phyloP scores from a whole-genome alignment of 306 rosid species.

The Sicyos baderoa region DNA sequence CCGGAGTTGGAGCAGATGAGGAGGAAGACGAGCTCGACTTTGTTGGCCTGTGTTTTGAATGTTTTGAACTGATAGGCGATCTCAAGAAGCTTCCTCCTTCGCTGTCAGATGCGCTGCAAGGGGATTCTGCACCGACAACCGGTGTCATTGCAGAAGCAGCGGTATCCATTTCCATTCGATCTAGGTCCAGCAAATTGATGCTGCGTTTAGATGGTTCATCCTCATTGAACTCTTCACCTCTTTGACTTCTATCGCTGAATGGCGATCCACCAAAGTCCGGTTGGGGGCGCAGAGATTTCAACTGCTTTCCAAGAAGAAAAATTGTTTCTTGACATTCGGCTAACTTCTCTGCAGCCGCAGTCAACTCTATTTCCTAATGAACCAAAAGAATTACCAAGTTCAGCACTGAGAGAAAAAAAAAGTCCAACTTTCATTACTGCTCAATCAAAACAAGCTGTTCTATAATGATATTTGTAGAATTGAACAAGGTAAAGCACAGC shows the following conservation, averaged over 20 bases:
- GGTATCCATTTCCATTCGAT: slow-evolving; percentile 39
- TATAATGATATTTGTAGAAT: background rate
- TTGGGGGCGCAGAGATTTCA: slow-evolving; percentile 72
- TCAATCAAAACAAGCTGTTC: background rate
- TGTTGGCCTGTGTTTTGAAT: slow-evolving; percentile 57
- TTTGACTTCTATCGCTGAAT: slow-evolving; percentile 39
- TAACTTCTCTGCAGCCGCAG: slow-evolving; percentile 86
- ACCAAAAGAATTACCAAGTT: slow-evolving; percentile 14
- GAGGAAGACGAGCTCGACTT: slow-evolving; percentile 69
- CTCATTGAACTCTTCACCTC: slow-evolving; percentile 35
- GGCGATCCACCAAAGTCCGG: slow-evolving; percentile 49
- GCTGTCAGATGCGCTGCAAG: slow-evolving; percentile 49
- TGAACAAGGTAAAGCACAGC: too few relatives aligned
- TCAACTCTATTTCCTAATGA: slow-evolving; percentile 64
- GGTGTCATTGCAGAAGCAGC: slow-evolving; percentile 33
- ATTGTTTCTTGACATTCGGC: slow-evolving; percentile 99
- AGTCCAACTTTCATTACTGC: background rate
- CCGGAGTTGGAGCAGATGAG: slow-evolving; percentile 70
- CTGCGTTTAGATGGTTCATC: slow-evolving; percentile 45
- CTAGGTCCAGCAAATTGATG: slow-evolving; percentile 40
- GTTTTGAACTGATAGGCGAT: slow-evolving; percentile 45
- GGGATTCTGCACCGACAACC: slow-evolving; percentile 42
- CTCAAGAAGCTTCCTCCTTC: slow-evolving; percentile 47
- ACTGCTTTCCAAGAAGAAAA: slow-evolving; percentile 84
- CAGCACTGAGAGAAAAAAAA: background rate